phyloP scores from a whole-genome alignment of 2,329 filamentous ascomycete genomes.

The Fusarium sp. region DNA sequence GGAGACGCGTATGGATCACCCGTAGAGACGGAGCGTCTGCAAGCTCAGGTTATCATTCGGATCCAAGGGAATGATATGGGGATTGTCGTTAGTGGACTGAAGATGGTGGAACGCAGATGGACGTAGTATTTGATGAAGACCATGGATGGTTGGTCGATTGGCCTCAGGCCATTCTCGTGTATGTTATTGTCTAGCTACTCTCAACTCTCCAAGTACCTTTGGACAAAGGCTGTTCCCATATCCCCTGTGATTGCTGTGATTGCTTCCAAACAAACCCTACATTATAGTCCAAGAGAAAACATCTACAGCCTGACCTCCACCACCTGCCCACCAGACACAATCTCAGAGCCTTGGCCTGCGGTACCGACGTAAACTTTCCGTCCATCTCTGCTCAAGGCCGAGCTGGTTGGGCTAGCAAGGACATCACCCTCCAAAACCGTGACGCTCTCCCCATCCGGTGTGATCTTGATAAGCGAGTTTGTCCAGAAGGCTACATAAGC shows the following conservation, averaged over 20 bases:
- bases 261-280: background rate
- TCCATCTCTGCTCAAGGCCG: background rate
- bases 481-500: conserved; percentile 6
- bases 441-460: background rate
- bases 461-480: background rate
- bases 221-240: background rate
- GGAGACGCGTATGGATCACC: background rate
- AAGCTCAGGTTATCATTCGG: background rate
- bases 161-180: too few species aligned
- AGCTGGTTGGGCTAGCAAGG: background rate
- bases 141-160: too few species aligned
- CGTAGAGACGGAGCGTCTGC: too few species aligned
- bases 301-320: background rate
- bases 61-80: background rate
- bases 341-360: background rate
- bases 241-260: background rate
- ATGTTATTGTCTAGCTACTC: background rate
- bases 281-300: background rate
- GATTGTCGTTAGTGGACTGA: background rate
- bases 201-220: background rate
- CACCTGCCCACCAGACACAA: conserved; percentile 5
- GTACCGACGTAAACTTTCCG: conserved; percentile 5
- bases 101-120: background rate
- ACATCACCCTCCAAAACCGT: background rate
- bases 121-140: background rate